Evolutionary conservation across 2,329 filamentous ascomycete genomes (phyloP).

Genomic region (Dryadomyces quercus-mongolicae): DNA sequence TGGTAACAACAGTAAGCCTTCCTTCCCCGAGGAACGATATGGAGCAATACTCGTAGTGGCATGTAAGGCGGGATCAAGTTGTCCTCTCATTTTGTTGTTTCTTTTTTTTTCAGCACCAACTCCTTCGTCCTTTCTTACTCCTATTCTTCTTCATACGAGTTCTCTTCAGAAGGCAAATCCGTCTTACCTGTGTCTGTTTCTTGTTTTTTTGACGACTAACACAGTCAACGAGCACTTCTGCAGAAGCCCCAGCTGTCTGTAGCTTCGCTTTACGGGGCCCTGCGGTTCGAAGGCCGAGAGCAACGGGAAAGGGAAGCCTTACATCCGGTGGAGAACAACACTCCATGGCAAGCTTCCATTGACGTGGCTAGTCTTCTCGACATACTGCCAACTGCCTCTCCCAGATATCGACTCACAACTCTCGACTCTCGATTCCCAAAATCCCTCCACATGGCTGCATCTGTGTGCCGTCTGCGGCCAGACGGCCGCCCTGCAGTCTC

Average conservation of each 20-base stretch:
- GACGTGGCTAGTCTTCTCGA: no score
- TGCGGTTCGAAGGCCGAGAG: no score
- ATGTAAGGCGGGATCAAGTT: not conserved
- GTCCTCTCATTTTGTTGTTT: not conserved
- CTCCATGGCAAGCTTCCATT: no score
- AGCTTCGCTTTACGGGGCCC: no score
- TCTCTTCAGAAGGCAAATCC: not conserved
- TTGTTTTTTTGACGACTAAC: not conserved
- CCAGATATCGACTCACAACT: not conserved
- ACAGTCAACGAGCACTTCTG: not conserved
- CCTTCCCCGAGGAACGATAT: no score
- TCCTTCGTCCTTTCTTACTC: not conserved
- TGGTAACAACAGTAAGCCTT: not conserved
- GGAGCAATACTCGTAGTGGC: not conserved
- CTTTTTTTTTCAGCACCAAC: not conserved
- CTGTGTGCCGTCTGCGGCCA: not conserved
- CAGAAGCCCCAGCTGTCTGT: no score
- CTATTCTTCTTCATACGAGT: not conserved
- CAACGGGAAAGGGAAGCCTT: no score
- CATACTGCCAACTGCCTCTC: no score
- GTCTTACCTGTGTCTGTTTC: not conserved
- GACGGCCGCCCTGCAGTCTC: slow-evolving; percentile 1
- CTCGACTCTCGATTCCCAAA: not conserved
- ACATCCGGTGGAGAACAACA: no score
- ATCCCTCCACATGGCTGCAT: not conserved